Conservation (phyloP, 345 rosid genomes). For the Gossypium raimondii region DNA sequence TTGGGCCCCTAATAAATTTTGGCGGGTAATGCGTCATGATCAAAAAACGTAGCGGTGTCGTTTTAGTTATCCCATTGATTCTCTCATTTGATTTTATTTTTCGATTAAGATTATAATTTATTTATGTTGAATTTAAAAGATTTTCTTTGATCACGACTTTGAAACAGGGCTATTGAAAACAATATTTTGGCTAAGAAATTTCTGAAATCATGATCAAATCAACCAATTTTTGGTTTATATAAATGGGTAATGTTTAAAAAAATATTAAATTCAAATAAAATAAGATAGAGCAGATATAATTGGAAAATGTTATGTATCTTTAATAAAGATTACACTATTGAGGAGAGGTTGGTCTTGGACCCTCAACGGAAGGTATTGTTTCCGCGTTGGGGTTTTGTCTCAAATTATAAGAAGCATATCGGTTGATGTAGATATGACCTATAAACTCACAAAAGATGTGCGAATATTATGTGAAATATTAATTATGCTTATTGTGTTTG, state of each 20-base stretch:
- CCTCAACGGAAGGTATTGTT: no score
- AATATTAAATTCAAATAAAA: background rate
- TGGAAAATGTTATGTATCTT: no score
- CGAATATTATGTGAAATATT: no score
- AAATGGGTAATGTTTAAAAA: background rate
- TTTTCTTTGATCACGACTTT: background rate
- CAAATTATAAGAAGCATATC: no score
- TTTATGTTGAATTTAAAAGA: background rate
- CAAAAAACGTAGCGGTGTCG: background rate
- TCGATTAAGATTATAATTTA: background rate
- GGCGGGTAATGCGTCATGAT: background rate
- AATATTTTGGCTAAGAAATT: background rate
- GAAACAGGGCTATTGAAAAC: background rate
- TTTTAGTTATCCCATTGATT: background rate
- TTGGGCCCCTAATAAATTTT: background rate
- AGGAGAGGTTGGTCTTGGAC: no score
- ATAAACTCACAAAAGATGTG: no score
- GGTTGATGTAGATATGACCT: no score
- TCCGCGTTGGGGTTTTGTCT: rapidly evolving
- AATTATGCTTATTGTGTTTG: no score
- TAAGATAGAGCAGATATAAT: no score
- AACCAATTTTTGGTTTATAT: background rate
- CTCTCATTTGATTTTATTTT: background rate
- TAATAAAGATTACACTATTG: no score
- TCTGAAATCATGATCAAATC: background rate